A percentile compares a stretch with the other conserved stretches of the same genome.
Conservation (phyloP, 2,329 filamentous ascomycete genomes). For the Cercospora janseana region DNA sequence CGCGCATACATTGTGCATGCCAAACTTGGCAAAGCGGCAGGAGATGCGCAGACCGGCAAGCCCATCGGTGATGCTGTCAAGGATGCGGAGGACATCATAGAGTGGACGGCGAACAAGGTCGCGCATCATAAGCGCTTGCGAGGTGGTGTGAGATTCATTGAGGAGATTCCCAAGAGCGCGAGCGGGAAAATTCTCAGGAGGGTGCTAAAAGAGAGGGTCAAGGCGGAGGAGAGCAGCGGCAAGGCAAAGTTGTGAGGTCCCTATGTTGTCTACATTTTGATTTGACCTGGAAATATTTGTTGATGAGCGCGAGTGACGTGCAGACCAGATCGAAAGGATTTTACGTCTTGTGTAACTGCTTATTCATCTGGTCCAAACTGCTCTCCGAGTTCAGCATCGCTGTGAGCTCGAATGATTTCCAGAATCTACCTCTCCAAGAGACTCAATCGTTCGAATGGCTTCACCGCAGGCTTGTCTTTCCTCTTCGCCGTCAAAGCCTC, state of each 20-base stretch:
- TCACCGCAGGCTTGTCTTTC: constrained; percentile 53
- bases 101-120: constrained; percentile 46
- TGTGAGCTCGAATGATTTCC: too few relatives aligned
- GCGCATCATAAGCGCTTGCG: constrained; percentile 49
- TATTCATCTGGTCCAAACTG: too few relatives aligned
- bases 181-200: constrained; percentile 51
- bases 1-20: constrained; percentile 46
- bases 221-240: constrained; percentile 43
- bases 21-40: constrained; percentile 38
- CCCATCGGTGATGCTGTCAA: constrained; percentile 28
- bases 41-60: constrained; percentile 30
- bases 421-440: constrained; percentile 38
- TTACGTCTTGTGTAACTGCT: too few relatives aligned
- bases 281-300: too few relatives aligned
- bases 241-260: constrained; percentile 30
- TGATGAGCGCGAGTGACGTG: too few relatives aligned
- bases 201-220: constrained; percentile 45
- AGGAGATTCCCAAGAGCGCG: constrained; percentile 49
- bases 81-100: constrained; percentile 44
- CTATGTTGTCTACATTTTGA: not conserved
- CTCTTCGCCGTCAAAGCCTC: constrained; percentile 43
- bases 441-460: constrained; percentile 49
- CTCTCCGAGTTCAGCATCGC: too few relatives aligned
- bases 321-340: too few relatives aligned
- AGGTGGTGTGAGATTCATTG: constrained; percentile 48